Base-by-base conservation (phyloP, 305 asterid species). In the Solanum hybrid region DNA sequence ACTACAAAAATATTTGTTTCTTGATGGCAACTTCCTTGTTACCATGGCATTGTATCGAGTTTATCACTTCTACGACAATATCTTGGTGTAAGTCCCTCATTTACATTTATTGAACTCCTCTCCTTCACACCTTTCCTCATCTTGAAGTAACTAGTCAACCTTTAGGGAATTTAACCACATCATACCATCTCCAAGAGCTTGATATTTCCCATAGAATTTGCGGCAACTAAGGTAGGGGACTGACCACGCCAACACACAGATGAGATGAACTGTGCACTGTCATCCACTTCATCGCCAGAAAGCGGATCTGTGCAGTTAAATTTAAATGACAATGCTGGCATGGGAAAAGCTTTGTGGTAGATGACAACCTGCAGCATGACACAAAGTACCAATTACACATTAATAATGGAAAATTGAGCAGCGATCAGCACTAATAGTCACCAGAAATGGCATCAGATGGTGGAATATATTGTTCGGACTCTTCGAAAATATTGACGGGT, bases 201-300 rank as follows among this genome's bases (percentile, higher is more conserved):
- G 71, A 97, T 93, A 87, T 97, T 94, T 40, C 99, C 99, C 95
- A 95, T 92, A 86, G 99, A 97, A 90, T 97, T 97, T 37, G 99
- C 98, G 77, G 99, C 99, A 39, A 97, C 98, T 90, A 97, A 93
- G 90, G 98, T 93, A 85, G 98, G 90, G 6, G 98, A 94, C 76
- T 97, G 98, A 42, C 98, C 95, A 0, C 96, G 97, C 99, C 99
- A 97, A 91, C 98, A 97, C 12, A 97, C 97, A 9, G 99, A 97
- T 40, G 99, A 97, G 92, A 97, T 96, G 92, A 97, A 97, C 92
- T 95, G 99, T 81, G 97, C 94, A 40, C 93, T 57, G 88, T 94
- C 98, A 3, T 95, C 98, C 86, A 93, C 95, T 90, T 95, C 98
- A 77, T 97, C 96, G 2, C 96, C 98, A 20, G 98, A 95, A 37